Base-by-base conservation (phyloP, 345 rosid genomes). In the Euphorbia tirucalli region DNA sequence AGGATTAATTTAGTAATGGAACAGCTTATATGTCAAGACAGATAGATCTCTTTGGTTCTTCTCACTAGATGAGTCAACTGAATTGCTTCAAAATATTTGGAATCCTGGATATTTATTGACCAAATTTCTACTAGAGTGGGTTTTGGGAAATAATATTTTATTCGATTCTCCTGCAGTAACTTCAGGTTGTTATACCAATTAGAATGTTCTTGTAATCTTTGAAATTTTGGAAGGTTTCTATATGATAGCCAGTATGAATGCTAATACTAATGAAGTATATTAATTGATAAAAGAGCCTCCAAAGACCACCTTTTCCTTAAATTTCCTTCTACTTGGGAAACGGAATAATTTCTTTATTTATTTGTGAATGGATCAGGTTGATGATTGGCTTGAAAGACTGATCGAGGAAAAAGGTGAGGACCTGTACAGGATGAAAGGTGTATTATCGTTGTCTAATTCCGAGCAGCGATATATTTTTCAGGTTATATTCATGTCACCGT, bases 311-410 rank as follows among this genome's bases (percentile, higher is more conserved):
- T 16, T 2, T 16, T 48, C 18, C 3, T 16, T 15, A 16, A 48
- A 48, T 48, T 48, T 14, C 18, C n/a, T 14, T 5, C 22, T 19
- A 1, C 8, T 15, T 5, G 0, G 6, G 62, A 58, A 14, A 28
- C 31, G 27, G 35, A 14, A 25, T 11, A 28, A 28, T 58, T 60
- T 71, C 44, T n/a, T 19, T 66, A 19, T 48, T 22, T 74, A 43
- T 43, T 64, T 70, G 39, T 69, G 30, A 24, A 58, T 74, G 57
- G 68, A 74, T 16, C 77, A 90, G 95, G 84, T 90, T 46, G 90
- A 87, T 63, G 95, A 90, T 80, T 90, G 95, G 92, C 81, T 90
- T 25, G 87, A 87, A 78, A 85, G 95, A 79, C 63, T 86, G 71
- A 74, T 84, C 15, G 90, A 90, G 73, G 92, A 90, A 65, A 88